Percentiles rank a stretch among this genome's conserved stretches.
phyloP scores from a whole-genome alignment of 2,329 filamentous ascomycete genomes.

The Phyllosticta citriasiana region DNA sequence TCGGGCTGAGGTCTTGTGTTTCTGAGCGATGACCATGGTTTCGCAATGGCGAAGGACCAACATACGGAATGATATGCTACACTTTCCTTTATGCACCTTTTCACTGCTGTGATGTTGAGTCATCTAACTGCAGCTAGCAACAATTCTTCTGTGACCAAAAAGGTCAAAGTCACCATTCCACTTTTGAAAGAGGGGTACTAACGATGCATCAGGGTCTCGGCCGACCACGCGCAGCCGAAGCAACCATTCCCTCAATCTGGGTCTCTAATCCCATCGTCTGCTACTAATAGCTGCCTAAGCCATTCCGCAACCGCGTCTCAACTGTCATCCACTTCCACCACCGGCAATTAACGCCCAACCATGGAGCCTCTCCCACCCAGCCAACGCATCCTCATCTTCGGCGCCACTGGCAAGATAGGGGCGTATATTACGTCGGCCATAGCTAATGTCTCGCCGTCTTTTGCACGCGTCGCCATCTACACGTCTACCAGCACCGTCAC shows the following conservation, averaged over 20 bases:
- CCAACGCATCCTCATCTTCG: constrained; percentile 42
- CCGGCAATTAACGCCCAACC: no score
- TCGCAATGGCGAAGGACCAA: not conserved
- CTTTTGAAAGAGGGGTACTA: not conserved
- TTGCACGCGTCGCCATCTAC: constrained; percentile 44
- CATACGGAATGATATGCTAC: not conserved
- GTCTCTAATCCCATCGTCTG: not conserved
- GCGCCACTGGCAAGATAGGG: constrained; percentile 45
- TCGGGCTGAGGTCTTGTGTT: not conserved
- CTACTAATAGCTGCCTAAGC: not conserved
- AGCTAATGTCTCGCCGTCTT: constrained; percentile 32
- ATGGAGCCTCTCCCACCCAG: constrained; percentile 4
- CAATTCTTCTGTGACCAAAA: not conserved
- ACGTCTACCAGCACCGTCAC: constrained; percentile 45
- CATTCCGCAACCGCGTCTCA: no score
- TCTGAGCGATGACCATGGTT: not conserved
- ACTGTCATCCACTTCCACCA: not conserved
- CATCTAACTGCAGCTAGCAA: not conserved
- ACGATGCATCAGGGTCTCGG: not conserved
- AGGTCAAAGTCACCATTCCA: not conserved
- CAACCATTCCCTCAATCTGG: not conserved
- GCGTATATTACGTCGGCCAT: constrained; percentile 43
- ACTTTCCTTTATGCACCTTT: not conserved
- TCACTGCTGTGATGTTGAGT: not conserved
- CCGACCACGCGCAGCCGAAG: not conserved